Percentiles rank a stretch among this genome's conserved stretches.
Evolutionary conservation across 2,329 filamentous ascomycete species (phyloP).

Genomic region (Ascochyta fabae): DNA sequence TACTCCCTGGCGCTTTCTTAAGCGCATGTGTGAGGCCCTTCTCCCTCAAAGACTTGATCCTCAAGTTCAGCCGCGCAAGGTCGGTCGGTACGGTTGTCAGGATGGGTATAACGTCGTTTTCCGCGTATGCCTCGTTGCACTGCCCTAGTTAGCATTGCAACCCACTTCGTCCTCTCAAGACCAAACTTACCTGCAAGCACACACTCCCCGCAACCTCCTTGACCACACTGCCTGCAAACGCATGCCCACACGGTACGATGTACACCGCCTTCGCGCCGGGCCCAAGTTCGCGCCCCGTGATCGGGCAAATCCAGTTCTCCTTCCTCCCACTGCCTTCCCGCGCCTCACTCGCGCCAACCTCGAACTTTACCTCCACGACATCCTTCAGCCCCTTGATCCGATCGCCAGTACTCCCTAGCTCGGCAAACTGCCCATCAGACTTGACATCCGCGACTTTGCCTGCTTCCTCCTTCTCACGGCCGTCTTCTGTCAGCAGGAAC

Average conservation of each 20-base stretch:
- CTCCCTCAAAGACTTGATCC: conserved; percentile 72
- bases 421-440: conserved; percentile 63
- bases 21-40: conserved; percentile 82
- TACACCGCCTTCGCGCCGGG: conserved; percentile 82
- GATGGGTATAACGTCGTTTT: conserved; percentile 82
- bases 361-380: conserved; percentile 84
- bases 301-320: conserved; percentile 79
- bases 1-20: conserved; percentile 73
- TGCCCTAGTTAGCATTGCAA: conserved; percentile 46
- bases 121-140: conserved; percentile 76
- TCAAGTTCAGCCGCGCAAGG: conserved; percentile 67
- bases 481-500: conserved; percentile 64
- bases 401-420: conserved; percentile 58
- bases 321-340: conserved; percentile 52
- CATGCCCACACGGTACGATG: conserved; percentile 92
- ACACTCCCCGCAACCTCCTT: conserved; percentile 74
- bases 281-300: conserved; percentile 86
- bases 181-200: conserved; percentile 60
- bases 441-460: conserved; percentile 49
- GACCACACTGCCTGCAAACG: conserved; percentile 85
- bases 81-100: conserved; percentile 75
- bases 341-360: conserved; percentile 52
- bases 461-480: conserved; percentile 66
- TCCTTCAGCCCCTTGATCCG: conserved; percentile 82
- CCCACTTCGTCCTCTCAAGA: no score